Evolutionary conservation across 257 asterid species (phyloP).

Genomic region (Solanum appendiculatum): DNA sequence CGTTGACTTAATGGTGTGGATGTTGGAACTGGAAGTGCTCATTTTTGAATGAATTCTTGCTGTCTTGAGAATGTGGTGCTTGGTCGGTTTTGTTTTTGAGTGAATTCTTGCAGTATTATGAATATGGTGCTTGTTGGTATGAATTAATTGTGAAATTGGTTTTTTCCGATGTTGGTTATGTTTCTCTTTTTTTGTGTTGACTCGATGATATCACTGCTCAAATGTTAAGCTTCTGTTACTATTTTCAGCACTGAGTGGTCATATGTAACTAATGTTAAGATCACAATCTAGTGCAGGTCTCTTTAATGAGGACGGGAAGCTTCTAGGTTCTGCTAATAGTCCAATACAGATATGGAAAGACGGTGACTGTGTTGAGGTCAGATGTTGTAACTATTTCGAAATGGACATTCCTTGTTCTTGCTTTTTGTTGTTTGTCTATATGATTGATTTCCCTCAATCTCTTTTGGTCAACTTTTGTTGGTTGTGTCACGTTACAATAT

Average conservation of each 20-base stretch:
- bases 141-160: background rate
- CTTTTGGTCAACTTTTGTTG: background rate
- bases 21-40: constrained; percentile 93
- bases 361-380: constrained; percentile 87
- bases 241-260: background rate
- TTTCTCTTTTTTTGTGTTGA: background rate
- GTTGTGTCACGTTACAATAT: background rate
- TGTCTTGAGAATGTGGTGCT: background rate
- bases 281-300: constrained; percentile 37
- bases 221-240: background rate
- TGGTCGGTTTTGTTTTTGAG: constrained; percentile 26
- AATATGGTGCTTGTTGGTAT: background rate
- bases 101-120: background rate
- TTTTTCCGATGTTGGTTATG: background rate
- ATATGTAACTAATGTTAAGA: background rate
- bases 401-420: background rate
- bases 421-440: background rate
- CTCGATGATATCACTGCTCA: background rate
- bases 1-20: constrained; percentile 37
- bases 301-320: constrained; percentile 60
- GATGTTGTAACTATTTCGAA: background rate
- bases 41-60: constrained; percentile 22
- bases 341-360: constrained; percentile 98
- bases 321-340: constrained; percentile 73
- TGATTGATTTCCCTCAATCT: background rate